Base-by-base conservation (phyloP, 495 filamentous ascomycete genomes). In the Aspergillus cavernicola region DNA sequence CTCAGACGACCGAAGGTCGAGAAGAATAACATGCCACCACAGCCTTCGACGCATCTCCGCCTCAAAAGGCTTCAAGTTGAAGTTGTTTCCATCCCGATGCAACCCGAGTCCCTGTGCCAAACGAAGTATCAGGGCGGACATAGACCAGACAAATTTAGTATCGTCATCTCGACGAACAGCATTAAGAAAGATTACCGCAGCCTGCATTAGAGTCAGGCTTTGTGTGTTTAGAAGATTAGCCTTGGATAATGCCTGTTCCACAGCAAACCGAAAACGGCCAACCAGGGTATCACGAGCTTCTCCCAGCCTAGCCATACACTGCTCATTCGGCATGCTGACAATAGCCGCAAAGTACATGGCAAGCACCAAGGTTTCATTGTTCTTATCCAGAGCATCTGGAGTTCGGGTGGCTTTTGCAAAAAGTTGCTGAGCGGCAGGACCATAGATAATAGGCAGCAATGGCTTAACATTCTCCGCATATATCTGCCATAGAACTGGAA, bases 1-100 rank as follows among this genome's bases (percentile, higher is more conserved):
- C 61, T 96, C 90, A 9, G 87, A 83, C 0, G 89, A 84, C 15
- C 88, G 79, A 3, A 84, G 70, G 65, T 96, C 91, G 39, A 95
- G 64, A 16, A 91, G 71, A 61, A 82, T 85, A 8, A 96, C 78
- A 39, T 87, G 82, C 85, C 89, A 92, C 85, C 90, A 96, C 4
- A 95, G 63, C 1, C 91, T 80, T 43, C 91, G 79, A 45, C 91
- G 80, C 81, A 93, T 89, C 64, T 96, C 91, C 0, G 84, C 82
- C 41, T 96, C 87, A 57, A 90, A 92, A 0, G 89, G 86, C 37
- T 77, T 77, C 5, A 92, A 68, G 19, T 79, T 79, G 52, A 91
- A 90, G 57, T 89, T 77, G 2, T 76, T 78, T 2, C 87, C 89
- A 59, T 95, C 90, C 6, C 88, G 78, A 63, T 95, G 91, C 24